Evolutionary conservation across 2,329 filamentous ascomycete species (phyloP).

Genomic region (Pseudocercospora vitis): DNA sequence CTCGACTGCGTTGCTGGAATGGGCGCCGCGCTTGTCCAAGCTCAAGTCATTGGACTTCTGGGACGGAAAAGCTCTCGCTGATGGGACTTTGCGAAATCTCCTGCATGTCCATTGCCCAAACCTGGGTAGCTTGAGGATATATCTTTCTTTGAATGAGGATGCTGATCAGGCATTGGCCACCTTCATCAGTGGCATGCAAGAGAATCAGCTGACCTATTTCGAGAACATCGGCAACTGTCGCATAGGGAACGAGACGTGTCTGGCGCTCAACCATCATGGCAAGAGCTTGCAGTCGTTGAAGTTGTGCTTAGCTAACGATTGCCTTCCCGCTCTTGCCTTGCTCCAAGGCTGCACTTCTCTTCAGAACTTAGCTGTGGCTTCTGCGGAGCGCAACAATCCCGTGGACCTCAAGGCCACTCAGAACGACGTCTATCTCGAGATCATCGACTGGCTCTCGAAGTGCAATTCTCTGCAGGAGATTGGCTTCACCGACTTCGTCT

Average conservation of each 20-base stretch:
- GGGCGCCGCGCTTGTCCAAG: conserved; percentile 59
- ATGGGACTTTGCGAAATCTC: conserved; percentile 53
- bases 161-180: conserved; percentile 46
- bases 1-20: conserved; percentile 55
- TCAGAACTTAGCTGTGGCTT: conserved; percentile 51
- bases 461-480: conserved; percentile 55
- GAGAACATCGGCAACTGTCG: conserved; percentile 58
- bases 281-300: conserved; percentile 57
- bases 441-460: conserved; percentile 56
- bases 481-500: conserved; percentile 52
- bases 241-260: conserved; percentile 56
- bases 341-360: conserved; percentile 53
- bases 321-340: conserved; percentile 50
- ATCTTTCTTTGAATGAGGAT: conserved; percentile 46
- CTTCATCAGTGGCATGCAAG: conserved; percentile 44
- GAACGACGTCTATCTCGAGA: conserved; percentile 53
- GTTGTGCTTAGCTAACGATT: conserved; percentile 52
- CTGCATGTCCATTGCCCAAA: conserved; percentile 60
- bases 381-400: conserved; percentile 42
- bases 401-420: conserved; percentile 52
- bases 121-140: conserved; percentile 62
- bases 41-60: conserved; percentile 61
- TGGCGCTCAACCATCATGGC: conserved; percentile 54
- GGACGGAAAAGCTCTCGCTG: conserved; percentile 60
- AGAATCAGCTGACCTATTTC: conserved; percentile 60